These are phyloP conservation scores for Taxillus chinensis DNA, from an alignment of 164 flowering plant species.

Conservation along the genomic window DNA sequence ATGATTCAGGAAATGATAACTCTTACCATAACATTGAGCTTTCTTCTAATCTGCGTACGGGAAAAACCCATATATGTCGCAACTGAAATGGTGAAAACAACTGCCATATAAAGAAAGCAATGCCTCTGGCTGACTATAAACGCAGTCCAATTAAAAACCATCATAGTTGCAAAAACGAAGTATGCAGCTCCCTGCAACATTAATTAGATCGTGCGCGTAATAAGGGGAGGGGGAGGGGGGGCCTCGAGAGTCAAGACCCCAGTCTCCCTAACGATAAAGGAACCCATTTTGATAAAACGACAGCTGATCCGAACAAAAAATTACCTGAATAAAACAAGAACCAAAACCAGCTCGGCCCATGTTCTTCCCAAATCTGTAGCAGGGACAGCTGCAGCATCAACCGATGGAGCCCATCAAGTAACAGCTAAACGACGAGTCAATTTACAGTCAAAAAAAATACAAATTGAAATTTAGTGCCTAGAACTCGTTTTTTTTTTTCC, in stretches of 20 bases:
- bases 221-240: too few species aligned
- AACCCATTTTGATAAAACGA: too few species aligned
- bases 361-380: slow-evolving; percentile 89
- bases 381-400: slow-evolving; percentile 68
- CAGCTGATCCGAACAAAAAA: too few species aligned
- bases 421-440: too few species aligned
- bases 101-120: slow-evolving; percentile 51
- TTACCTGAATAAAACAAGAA: slow-evolving; percentile 77
- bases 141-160: slow-evolving; percentile 40
- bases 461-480: too few species aligned
- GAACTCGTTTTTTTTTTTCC: too few species aligned
- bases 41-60: slow-evolving; percentile 59
- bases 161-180: slow-evolving; percentile 32
- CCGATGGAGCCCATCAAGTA: too few species aligned
- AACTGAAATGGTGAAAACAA: slow-evolving; percentile 41
- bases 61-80: slow-evolving; percentile 58
- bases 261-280: too few species aligned
- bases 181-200: slow-evolving; percentile 54
- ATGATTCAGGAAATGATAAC: too few species aligned
- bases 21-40: slow-evolving; percentile 72
- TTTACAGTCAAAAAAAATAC: too few species aligned
- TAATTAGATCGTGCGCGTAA: too few species aligned
- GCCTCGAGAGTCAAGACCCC: too few species aligned
- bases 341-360: slow-evolving; percentile 90
- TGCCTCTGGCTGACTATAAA: slow-evolving; percentile 44